A percentile compares a stretch with the other conserved stretches of the same genome.
These are phyloP conservation scores for Candida germanica DNA, from an alignment of 805 yeast genomes.

Conservation along the genomic window DNA sequence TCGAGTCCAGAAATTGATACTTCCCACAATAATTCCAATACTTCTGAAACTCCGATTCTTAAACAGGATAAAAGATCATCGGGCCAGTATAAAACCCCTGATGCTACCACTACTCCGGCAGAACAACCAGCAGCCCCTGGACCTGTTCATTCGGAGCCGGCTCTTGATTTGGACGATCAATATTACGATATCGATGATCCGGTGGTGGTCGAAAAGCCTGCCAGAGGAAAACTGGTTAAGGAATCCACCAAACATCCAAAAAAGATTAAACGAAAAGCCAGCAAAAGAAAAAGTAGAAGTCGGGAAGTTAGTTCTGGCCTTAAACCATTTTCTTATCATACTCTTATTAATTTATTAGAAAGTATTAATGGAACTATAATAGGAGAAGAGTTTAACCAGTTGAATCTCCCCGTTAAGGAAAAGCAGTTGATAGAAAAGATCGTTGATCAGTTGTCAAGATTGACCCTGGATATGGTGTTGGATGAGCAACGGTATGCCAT, in stretches of 20 bases:
- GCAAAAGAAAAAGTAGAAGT: constrained; percentile 8
- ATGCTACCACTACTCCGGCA: background rate
- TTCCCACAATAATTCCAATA: background rate
- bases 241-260: constrained; percentile 24
- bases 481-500: constrained; percentile 79
- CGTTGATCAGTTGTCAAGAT: constrained; percentile 77
- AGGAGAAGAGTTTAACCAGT: constrained; percentile 68
- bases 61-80: background rate
- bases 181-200: constrained; percentile 40
- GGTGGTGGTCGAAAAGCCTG: constrained; percentile 27
- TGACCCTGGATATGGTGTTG: constrained; percentile 87
- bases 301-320: constrained; percentile 12
- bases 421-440: constrained; percentile 79
- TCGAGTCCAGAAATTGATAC: background rate
- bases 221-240: constrained; percentile 33
- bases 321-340: constrained; percentile 40
- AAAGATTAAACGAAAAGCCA: constrained; percentile 17
- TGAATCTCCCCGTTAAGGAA: constrained; percentile 74
- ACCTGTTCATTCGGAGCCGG: background rate
- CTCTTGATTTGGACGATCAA: constrained; percentile 22
- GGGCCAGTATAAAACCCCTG: constrained; percentile 3
- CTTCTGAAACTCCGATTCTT: background rate
- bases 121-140: constrained; percentile 1
- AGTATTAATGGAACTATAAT: constrained; percentile 60
- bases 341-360: constrained; percentile 50